Base-by-base conservation (phyloP, 345 rosid genomes). In the Gossypium sturtianum region DNA sequence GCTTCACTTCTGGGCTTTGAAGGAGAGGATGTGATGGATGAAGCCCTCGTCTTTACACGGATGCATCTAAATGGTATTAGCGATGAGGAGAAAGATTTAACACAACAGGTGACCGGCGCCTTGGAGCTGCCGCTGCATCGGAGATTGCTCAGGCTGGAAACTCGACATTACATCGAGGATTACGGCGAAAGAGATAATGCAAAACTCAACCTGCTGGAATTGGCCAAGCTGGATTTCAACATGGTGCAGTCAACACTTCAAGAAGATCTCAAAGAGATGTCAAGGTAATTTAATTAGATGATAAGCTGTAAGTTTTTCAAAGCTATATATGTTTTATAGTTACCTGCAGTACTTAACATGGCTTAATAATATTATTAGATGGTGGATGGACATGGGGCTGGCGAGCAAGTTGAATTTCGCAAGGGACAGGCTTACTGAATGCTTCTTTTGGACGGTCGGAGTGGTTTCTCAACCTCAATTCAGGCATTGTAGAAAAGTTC, bases 151-250 rank as follows among this genome's bases (percentile, higher is more conserved):
- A 80, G 74, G 74, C 61, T 72, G 0, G 91, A 84, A 57, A 82
- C 81, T 3, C 75, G 83, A 4, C 70, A 83, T 79, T 64, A 54
- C 56, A 84, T 83, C 5, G 83, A 82, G 77, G 49, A 77, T 2
- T 82, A 77, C n/a, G 13, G 19, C 5, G 9, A 66, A 23, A 73
- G 47, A 3, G 22, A 58, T 15, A 63, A 71, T 5, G 22, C 45
- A 2, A 74, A 83, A 66, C 23, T 1, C 0, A 3, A 1, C n/a
- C 43, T 86, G 5, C 81, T 88, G 10, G 75, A 84, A 45, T 80
- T 84, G 61, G 88, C 92, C 2, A 72, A 41, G 71, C 9, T 76
- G 27, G 38, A 88, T 38, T 88, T 86, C 80, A 84, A 86, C 75
- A 47, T 72, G 71, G 74, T 74, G 38, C 88, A 82, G 17, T 76